phyloP scores from a whole-genome alignment of 352 stramenopile genomes.

The Pythium coloratum region DNA sequence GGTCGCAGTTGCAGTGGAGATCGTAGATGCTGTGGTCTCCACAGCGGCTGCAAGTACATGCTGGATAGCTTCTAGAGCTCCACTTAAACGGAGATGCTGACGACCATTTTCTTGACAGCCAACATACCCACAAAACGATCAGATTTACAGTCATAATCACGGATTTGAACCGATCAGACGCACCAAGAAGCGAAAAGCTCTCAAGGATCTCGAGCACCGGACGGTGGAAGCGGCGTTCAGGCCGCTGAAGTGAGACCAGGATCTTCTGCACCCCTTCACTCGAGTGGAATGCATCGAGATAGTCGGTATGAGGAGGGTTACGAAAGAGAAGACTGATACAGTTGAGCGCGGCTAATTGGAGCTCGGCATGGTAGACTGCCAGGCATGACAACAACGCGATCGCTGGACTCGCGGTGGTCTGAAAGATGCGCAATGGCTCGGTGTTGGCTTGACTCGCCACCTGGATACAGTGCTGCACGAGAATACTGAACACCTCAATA shows the following conservation, averaged over 20 bases:
- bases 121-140: background rate
- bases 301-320: slow-evolving; percentile 30
- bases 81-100: slow-evolving; percentile 10
- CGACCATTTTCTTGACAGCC: slow-evolving; percentile 24
- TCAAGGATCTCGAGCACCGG: slow-evolving; percentile 49
- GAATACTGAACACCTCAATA: slow-evolving; percentile 27
- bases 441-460: background rate
- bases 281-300: slow-evolving; percentile 34
- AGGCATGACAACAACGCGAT: slow-evolving; percentile 41
- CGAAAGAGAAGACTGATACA: slow-evolving; percentile 39
- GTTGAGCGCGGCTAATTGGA: slow-evolving; percentile 41
- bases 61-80: background rate
- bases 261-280: slow-evolving; percentile 28
- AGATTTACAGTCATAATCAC: background rate
- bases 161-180: background rate
- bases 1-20: slow-evolving; percentile 12
- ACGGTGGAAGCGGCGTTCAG: slow-evolving; percentile 40
- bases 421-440: slow-evolving; percentile 24
- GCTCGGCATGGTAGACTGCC: slow-evolving; percentile 21
- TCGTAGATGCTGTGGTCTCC: slow-evolving; percentile 14
- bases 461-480: slow-evolving; percentile 25
- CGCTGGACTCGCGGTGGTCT: slow-evolving; percentile 35
- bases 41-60: slow-evolving; percentile 1
- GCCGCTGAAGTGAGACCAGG: slow-evolving; percentile 32
- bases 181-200: slow-evolving; percentile 51